Percentiles rank a stretch among this genome's conserved stretches.
Evolutionary conservation across 139 green algal genomes (phyloP).

Genomic region (Tetraselmis chui): DNA sequence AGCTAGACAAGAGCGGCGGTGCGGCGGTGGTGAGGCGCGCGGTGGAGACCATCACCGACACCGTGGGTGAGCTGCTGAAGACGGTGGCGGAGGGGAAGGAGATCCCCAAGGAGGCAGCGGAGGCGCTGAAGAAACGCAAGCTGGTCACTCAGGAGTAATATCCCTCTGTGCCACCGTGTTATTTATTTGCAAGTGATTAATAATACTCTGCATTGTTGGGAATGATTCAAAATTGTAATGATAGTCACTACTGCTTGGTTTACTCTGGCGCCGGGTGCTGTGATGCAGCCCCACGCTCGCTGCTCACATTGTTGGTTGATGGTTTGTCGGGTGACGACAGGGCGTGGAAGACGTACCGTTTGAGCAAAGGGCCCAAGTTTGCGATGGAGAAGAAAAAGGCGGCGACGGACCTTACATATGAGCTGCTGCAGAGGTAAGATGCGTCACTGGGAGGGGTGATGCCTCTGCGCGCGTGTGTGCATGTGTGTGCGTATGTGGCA

Average conservation of each 20-base stretch:
- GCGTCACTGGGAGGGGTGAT: neutral
- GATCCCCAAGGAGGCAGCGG: conserved; percentile 35
- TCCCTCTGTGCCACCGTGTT: neutral
- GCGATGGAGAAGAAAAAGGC: conserved; percentile 81
- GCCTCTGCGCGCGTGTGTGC: neutral
- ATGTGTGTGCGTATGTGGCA: too few species aligned
- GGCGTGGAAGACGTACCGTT: conserved; percentile 74
- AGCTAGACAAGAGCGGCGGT: conserved; percentile 48
- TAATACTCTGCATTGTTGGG: too few species aligned
- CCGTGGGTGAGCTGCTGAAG: conserved; percentile 39
- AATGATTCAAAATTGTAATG: too few species aligned
- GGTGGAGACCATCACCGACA: conserved; percentile 57
- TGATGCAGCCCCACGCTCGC: too few species aligned
- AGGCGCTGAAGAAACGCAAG: conserved; percentile 71
- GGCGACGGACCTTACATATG: conserved; percentile 89
- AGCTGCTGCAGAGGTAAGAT: conserved; percentile 83
- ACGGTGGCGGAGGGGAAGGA: conserved; percentile 37
- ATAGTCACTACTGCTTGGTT: too few species aligned
- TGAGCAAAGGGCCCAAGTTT: conserved; percentile 91
- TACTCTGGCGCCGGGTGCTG: too few species aligned
- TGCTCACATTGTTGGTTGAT: too few species aligned
- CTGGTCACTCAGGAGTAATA: conserved; percentile 57
- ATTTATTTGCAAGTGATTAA: too few species aligned
- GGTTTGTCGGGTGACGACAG: too few species aligned
- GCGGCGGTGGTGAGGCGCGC: conserved; percentile 27